Percentiles rank a stretch among this genome's conserved stretches.
phyloP scores from a whole-genome alignment of 1,284 basidiomycete species.

The Austroboletus olivaceoglutinosus region DNA sequence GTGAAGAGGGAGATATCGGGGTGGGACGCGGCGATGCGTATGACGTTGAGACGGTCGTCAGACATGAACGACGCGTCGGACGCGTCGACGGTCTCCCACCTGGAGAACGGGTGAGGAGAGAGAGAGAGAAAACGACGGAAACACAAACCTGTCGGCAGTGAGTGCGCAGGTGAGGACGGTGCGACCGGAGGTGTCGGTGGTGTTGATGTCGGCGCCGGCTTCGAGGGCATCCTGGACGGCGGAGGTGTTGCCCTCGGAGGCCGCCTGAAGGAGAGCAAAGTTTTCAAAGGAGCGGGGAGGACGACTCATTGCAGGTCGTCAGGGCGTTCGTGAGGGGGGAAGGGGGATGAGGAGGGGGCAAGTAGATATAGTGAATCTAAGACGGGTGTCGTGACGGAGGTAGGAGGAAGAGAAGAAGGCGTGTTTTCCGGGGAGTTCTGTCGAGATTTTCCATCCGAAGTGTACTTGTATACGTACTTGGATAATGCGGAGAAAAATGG shows the following conservation, averaged over 20 bases:
- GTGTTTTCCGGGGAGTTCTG: constrained; percentile 6
- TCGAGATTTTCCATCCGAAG: constrained; percentile 20
- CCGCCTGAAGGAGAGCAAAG: constrained; percentile 54
- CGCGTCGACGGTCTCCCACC: constrained; percentile 66
- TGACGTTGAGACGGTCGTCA: constrained; percentile 49
- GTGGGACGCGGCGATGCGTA: constrained; percentile 52
- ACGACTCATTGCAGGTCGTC: constrained; percentile 38
- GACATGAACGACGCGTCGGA: constrained; percentile 64
- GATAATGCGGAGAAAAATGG: constrained; percentile 26
- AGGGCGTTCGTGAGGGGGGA: constrained; percentile 22
- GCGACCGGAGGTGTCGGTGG: constrained; percentile 54
- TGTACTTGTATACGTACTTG: constrained; percentile 27
- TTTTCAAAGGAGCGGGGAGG: constrained; percentile 44
- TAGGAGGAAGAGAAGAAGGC: constrained; percentile 4
- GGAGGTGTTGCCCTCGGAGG: constrained; percentile 53
- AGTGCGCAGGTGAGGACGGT: constrained; percentile 64
- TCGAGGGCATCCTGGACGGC: constrained; percentile 52
- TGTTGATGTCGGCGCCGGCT: constrained; percentile 65
- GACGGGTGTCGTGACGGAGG: constrained; percentile 6
- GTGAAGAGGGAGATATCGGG: constrained; percentile 60
- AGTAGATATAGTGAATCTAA: constrained; percentile 20
- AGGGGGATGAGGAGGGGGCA: constrained; percentile 3
- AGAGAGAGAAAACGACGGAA: background rate
- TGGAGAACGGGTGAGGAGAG: constrained; percentile 26
- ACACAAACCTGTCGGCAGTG: constrained; percentile 59